Conservation (phyloP, 352 stramenopile species). For the Globisporangium alternatum region DNA sequence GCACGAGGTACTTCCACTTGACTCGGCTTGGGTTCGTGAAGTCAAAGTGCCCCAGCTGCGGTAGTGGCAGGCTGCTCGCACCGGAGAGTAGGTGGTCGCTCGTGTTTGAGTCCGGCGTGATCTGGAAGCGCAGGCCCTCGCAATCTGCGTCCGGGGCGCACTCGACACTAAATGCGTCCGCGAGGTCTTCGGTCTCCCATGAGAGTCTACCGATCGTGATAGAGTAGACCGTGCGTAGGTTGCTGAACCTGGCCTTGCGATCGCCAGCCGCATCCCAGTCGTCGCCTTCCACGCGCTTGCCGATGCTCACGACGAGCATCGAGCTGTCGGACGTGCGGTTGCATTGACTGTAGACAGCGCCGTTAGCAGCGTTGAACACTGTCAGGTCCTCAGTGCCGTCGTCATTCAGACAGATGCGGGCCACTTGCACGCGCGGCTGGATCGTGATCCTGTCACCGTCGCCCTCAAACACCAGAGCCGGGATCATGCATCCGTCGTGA, state of each 20-base stretch:
- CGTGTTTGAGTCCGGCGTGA: conserved; percentile 11
- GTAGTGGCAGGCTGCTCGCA: neutral
- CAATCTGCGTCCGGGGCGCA: too few relatives aligned
- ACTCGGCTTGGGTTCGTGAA: neutral
- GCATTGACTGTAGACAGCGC: neutral
- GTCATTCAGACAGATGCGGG: conserved; percentile 15
- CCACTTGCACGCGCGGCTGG: conserved; percentile 15
- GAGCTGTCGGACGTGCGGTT: conserved; percentile 10
- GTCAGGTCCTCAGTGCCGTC: conserved; percentile 11
- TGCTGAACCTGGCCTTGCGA: too few relatives aligned
- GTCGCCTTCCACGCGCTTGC: conserved; percentile 3
- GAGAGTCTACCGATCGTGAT: conserved; percentile 10
- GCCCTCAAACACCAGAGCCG: too few relatives aligned
- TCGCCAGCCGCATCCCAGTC: neutral
- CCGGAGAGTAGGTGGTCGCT: conserved; percentile 5
- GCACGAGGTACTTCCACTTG: conserved; percentile 14
- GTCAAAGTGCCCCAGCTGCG: neutral
- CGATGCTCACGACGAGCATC: conserved; percentile 14
- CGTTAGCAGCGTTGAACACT: neutral
- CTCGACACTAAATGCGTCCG: too few relatives aligned
- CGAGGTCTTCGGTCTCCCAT: conserved; percentile 9
- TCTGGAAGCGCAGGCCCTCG: neutral
- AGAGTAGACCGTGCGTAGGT: conserved; percentile 3
- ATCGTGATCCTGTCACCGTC: neutral
- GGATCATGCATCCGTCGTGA: conserved; percentile 7